These are phyloP conservation scores for Ambrosia artemisiifolia DNA, from an alignment of 129 eudicot species.

Conservation along the genomic window DNA sequence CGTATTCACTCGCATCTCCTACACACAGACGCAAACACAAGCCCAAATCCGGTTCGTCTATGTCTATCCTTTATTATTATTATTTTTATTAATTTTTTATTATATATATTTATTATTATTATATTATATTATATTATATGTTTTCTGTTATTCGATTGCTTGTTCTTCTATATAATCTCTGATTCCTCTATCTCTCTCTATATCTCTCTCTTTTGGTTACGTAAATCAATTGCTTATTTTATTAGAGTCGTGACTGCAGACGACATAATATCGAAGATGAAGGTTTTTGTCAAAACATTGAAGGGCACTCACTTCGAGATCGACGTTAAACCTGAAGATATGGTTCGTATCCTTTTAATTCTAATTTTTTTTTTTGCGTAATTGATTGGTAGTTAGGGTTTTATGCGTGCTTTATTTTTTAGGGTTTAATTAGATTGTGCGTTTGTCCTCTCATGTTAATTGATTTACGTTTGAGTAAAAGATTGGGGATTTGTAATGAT, in stretches of 20 bases:
- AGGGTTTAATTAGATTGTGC: conserved; percentile 13
- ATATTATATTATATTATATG: no score
- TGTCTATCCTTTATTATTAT: no score
- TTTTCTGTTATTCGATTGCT: no score
- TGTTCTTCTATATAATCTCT: no score
- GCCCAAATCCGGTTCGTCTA: no score
- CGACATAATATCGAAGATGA: conserved; percentile 40
- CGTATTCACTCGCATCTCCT: no score
- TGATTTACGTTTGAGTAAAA: not conserved
- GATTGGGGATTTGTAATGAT: not conserved
- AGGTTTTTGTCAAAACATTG: conserved; percentile 78
- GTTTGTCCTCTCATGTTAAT: conserved; percentile 7
- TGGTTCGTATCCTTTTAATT: conserved; percentile 39
- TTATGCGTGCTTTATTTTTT: not conserved
- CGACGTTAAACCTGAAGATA: conserved; percentile 66
- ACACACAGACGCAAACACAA: no score
- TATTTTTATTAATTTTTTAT: no score
- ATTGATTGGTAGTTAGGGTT: conserved; percentile 30
- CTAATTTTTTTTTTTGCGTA: not conserved
- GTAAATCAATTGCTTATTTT: conserved; percentile 11
- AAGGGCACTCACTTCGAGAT: conserved; percentile 76
- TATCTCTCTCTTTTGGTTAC: not conserved
- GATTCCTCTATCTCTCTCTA: not conserved
- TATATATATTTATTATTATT: no score
- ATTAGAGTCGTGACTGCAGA: conserved; percentile 29